Conservation (phyloP, 345 rosid species). For the Diplotaxis tenuifolia region DNA sequence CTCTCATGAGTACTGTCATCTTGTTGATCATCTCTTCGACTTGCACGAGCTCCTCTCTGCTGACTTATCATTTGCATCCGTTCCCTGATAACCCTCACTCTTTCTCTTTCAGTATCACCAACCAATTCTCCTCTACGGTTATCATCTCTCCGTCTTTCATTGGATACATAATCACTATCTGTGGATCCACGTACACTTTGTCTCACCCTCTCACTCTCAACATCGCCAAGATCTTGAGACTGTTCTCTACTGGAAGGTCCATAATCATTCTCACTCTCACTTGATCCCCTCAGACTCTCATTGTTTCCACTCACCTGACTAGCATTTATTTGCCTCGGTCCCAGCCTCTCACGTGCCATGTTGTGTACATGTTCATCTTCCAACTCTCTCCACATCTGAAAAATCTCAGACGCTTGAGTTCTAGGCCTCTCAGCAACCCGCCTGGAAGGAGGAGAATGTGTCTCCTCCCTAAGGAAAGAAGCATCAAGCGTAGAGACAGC, state of each 20-base stretch:
- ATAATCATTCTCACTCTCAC: slow-evolving; percentile 13
- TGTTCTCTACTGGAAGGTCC: slow-evolving; percentile 3
- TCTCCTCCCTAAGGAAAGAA: slow-evolving; percentile 8
- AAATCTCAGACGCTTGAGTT: background rate
- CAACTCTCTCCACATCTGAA: slow-evolving; percentile 11
- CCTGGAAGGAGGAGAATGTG: background rate
- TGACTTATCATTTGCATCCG: slow-evolving; percentile 2
- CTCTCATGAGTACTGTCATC: no score
- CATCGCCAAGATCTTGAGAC: slow-evolving; percentile 4
- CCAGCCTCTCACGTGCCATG: slow-evolving; percentile 1
- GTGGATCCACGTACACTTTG: background rate
- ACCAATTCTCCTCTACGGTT: background rate
- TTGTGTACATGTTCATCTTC: slow-evolving; percentile 4
- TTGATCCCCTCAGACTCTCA: background rate
- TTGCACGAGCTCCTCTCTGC: no score
- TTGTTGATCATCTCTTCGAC: no score
- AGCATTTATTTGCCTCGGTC: background rate
- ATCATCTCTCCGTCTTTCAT: background rate
- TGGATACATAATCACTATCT: background rate
- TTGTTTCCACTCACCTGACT: background rate
- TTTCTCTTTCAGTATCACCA: slow-evolving; percentile 5
- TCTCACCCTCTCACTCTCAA: slow-evolving; percentile 11
- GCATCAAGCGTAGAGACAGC: slow-evolving; percentile 8
- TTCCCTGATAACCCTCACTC: slow-evolving; percentile 8
- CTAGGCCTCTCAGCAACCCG: background rate